Percentiles rank a stretch among this genome's conserved stretches.
These are phyloP conservation scores for Ceratocystiopsis sp. DNA, from an alignment of 2,329 filamentous ascomycete genomes.

Conservation along the genomic window DNA sequence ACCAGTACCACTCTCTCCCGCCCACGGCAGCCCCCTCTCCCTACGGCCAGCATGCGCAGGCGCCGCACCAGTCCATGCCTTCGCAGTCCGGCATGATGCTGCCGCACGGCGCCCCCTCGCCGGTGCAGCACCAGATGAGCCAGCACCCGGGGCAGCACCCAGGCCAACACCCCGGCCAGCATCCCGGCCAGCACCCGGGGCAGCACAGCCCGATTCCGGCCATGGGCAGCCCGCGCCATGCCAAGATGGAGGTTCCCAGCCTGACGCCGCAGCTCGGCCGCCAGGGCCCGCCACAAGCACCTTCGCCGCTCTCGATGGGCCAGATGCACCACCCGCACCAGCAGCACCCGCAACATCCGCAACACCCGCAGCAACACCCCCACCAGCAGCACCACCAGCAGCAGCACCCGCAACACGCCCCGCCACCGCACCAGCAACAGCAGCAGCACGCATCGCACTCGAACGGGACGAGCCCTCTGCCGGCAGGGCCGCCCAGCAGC, in stretches of 20 bases:
- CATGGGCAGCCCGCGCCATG: slow-evolving; percentile 42
- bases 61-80: slow-evolving; percentile 41
- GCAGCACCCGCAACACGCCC: slow-evolving; percentile 11
- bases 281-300: slow-evolving; percentile 19
- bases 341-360: slow-evolving; percentile 1
- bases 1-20: slow-evolving; percentile 49
- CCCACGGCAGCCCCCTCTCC: slow-evolving; percentile 42
- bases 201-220: slow-evolving; percentile 38
- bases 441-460: slow-evolving; percentile 12
- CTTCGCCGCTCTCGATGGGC: slow-evolving; percentile 9
- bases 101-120: slow-evolving; percentile 34
- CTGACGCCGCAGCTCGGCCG: slow-evolving; percentile 46
- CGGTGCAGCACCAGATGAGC: slow-evolving; percentile 34
- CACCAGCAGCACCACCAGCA: slow-evolving; percentile 10
- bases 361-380: slow-evolving; percentile 7
- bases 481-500: slow-evolving; percentile 3
- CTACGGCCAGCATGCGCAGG: slow-evolving; percentile 41
- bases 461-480: slow-evolving; percentile 8
- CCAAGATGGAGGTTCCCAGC: slow-evolving; percentile 44
- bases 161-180: slow-evolving; percentile 18
- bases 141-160: slow-evolving; percentile 32
- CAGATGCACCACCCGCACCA: slow-evolving; percentile 7
- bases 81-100: slow-evolving; percentile 51
- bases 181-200: slow-evolving; percentile 39
- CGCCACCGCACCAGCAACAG: slow-evolving; percentile 1